Percentiles rank a stretch among this genome's conserved stretches.
Conservation (phyloP, 2,329 filamentous ascomycete species). For the Cladosporium phlei region DNA sequence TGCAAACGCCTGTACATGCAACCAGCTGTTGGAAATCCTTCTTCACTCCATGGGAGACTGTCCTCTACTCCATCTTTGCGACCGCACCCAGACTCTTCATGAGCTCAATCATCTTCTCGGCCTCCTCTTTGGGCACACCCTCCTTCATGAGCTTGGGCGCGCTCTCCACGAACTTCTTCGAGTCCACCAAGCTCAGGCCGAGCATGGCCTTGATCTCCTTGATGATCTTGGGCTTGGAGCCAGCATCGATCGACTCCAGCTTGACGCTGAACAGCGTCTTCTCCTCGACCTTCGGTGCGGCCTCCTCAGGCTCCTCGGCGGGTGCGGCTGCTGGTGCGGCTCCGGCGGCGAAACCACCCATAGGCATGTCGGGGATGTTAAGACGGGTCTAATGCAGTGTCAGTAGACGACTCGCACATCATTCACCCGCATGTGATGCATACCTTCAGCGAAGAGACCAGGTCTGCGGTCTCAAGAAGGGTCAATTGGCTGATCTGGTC, state of each 20-base stretch:
- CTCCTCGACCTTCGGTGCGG: constrained; percentile 79
- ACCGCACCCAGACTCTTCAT: constrained; percentile 91
- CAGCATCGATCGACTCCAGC: constrained; percentile 81
- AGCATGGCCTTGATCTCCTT: constrained; percentile 98
- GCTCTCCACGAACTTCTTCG: constrained; percentile 99
- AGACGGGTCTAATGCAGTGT: constrained; percentile 65
- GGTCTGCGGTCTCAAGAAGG: constrained; percentile 90
- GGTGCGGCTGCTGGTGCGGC: constrained; percentile 60
- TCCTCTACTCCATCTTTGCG: constrained; percentile 91
- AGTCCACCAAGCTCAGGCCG: constrained; percentile 92
- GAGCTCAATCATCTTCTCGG: constrained; percentile 93
- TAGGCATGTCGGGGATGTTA: constrained; percentile 96
- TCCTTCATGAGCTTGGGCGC: constrained; percentile 99
- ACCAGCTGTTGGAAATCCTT: constrained; percentile 3
- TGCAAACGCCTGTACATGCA: constrained; percentile 11
- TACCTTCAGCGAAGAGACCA: constrained; percentile 94
- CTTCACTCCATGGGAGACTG: too few relatives aligned
- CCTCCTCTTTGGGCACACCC: constrained; percentile 96
- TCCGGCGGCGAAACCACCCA: constrained; percentile 77
- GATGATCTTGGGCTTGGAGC: constrained; percentile 96
- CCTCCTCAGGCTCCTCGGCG: constrained; percentile 70
- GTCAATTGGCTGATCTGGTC: constrained; percentile 99
- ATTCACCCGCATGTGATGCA: background rate
- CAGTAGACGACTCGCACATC: background rate
- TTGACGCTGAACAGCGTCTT: constrained; percentile 98